phyloP scores from a whole-genome alignment of 1,139 yeast genomes.

The Diutina ranongensis region DNA sequence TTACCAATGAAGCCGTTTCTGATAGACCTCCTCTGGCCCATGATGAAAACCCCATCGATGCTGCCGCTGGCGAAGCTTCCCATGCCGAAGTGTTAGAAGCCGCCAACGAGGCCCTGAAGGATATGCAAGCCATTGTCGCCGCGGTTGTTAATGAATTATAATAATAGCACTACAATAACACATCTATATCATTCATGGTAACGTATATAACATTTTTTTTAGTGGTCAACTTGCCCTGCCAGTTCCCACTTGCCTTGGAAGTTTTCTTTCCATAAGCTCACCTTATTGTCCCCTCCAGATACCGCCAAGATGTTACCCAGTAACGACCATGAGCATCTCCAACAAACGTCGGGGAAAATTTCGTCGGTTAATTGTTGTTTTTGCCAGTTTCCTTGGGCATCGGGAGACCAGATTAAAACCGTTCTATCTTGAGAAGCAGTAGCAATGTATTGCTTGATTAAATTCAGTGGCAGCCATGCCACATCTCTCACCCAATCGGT shows the following conservation, averaged over 20 bases:
- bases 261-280: conserved; percentile 93
- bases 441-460: conserved; percentile 86
- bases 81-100: conserved; percentile 83
- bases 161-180: not conserved
- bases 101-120: conserved; percentile 70
- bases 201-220: conserved; percentile 8
- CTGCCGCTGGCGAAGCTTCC: conserved; percentile 72
- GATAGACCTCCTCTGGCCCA: conserved; percentile 69
- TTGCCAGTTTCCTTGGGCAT: conserved; percentile 66
- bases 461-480: conserved; percentile 91
- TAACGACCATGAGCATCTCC: conserved; percentile 98
- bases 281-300: conserved; percentile 92
- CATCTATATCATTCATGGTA: not conserved
- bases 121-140: conserved; percentile 61
- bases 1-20: conserved; percentile 74
- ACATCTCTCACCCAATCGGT: conserved; percentile 98
- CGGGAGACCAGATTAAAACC: conserved; percentile 86
- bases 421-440: conserved; percentile 96
- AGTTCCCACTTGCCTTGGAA: conserved; percentile 92
- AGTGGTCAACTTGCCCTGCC: conserved; percentile 89
- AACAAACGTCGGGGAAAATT: conserved; percentile 90
- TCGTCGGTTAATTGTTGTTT: conserved; percentile 65
- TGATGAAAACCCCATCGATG: conserved; percentile 38
- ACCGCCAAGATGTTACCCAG: conserved; percentile 94
- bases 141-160: conserved; percentile 43